Evolutionary conservation across 2,329 filamentous ascomycete species (phyloP), one percentile per base, ranked within the genome.

Genomic region (Penicillium expansum): DNA sequence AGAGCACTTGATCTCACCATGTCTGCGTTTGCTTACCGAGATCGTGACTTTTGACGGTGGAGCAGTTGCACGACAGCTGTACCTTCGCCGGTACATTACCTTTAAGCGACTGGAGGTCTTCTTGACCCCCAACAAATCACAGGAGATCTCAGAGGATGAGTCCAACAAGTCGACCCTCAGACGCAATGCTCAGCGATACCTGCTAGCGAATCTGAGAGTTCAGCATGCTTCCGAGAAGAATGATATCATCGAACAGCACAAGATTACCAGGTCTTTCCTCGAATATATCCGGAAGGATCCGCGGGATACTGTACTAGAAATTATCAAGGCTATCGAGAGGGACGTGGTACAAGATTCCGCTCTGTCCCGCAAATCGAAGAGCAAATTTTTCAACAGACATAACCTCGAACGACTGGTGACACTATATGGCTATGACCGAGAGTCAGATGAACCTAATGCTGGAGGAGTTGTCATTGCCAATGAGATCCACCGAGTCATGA

Each of bases 11-110:
- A 92, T 97, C 59, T 94, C 91, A 3, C 93, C 94, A 0, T 92
- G 90, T 24, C 77, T 99, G 57, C 86, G 93, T 55, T 78, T 99
- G 50, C 82, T 99, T 58, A 90, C 88, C 50, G 93, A 99, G 75
- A 82, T 92, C n/a, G 85, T 91, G 16, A 86, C 82, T 53, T 89
- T 96, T 62, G 92, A 97, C 73, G 92, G 92, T 16, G 95, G 94
- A 14, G 84, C 86, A 41, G 82, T 92, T 54, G 91, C 92, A 29
- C 87, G 85, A 63, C 82, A 87, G 44, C 81, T 97, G 33, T 95
- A 96, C 71, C 83, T 88, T 51, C 86, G 87, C 32, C 84, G 91
- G 64, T 86, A 91, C 65, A 87, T 86, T 57, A 94, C 91, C 0
- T 88, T 96, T 56, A 88, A 91, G 66, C 87, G 87, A 7, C 78